A percentile compares a stretch with the other conserved stretches of the same genome.
These are phyloP conservation scores for Starmerella ratchasimensis DNA, from an alignment of 805 yeast species.

Conservation along the genomic window DNA sequence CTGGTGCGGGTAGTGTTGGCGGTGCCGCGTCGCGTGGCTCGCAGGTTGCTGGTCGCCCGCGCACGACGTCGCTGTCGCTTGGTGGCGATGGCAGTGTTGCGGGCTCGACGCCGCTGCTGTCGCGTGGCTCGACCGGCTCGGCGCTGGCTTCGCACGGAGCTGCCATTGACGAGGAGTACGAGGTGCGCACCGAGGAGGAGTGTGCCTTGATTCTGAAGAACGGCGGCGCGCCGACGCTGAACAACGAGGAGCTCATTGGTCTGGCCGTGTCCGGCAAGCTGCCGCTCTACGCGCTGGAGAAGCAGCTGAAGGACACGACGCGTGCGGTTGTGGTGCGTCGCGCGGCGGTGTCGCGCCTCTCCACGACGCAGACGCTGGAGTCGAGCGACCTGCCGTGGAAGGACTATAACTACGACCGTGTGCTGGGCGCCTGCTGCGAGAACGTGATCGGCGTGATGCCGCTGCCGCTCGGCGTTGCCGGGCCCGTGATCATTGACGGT, in stretches of 20 bases:
- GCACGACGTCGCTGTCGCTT: neutral
- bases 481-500: constrained; percentile 87
- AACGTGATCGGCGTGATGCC: constrained; percentile 96
- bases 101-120: too few species aligned
- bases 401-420: constrained; percentile 85
- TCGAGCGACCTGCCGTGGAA: constrained; percentile 61
- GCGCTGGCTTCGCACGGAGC: neutral
- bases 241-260: constrained; percentile 57
- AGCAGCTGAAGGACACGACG: constrained; percentile 72
- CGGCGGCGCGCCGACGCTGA: constrained; percentile 54
- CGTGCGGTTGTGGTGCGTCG: constrained; percentile 93
- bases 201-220: constrained; percentile 48
- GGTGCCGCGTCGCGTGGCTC: neutral
- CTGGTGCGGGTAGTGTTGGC: too few species aligned
- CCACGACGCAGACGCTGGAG: constrained; percentile 68
- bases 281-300: constrained; percentile 89
- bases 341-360: constrained; percentile 71
- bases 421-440: constrained; percentile 97
- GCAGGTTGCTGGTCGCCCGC: neutral
- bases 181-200: constrained; percentile 37
- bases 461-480: constrained; percentile 93
- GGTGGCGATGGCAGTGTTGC: too few species aligned
- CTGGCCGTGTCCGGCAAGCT: constrained; percentile 63
- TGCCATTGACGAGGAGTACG: too few species aligned
- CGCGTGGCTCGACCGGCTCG: too few species aligned